Base-by-base conservation (phyloP, 78 protist species). In the Cavenderia fasciculata region DNA sequence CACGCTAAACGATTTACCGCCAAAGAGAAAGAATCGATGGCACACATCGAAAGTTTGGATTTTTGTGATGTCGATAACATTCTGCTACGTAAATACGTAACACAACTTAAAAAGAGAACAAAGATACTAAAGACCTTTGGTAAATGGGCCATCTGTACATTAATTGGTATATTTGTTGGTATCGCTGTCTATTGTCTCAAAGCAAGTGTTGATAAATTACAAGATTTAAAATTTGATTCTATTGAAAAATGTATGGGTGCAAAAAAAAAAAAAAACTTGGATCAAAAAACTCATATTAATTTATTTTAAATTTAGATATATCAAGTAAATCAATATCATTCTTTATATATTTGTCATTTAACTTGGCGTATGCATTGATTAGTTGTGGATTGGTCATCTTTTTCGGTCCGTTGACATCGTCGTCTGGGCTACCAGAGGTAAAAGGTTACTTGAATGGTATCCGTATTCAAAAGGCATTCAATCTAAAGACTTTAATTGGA, bases 341-440 rank as follows among this genome's bases (percentile, higher is more conserved):
- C 49, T 71, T 86, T 70, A 59, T 75, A 12, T 86, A 59, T 71
- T 65, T 86, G 29, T 69, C 78, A 75, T 86, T 86, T 44, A 86
- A 86, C 46, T 68, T 86, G 49, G 29, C 25, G 4, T 75, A 75
- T 71, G 78, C 68, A 25, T 18, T 75, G 16, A 44, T 88, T 7
- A 57, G 75, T 34, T 54, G 85, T 76, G 18, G 74, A 7, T 40
- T 88, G n/a, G 94, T 88, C 1, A 43, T 57, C 27, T n/a, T 70
- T 0, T 51, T 63, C 38, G 94, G 86, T 25, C 97, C 97, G 12
- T 66, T 72, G 38, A 92, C 96, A 16, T 73, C 69, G 18, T 93
- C 96, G 8, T 75, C 94, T 8, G 98, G 98, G n/a, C 77, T 96
- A 54, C 97, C 98, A 4, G 98, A 95, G 54, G 85, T 96, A 21